A percentile compares a stretch with the other conserved stretches of the same genome.
These are phyloP conservation scores for Hydnomerulius pinastri DNA, from an alignment of 768 basidiomycete genomes.

Conservation along the genomic window DNA sequence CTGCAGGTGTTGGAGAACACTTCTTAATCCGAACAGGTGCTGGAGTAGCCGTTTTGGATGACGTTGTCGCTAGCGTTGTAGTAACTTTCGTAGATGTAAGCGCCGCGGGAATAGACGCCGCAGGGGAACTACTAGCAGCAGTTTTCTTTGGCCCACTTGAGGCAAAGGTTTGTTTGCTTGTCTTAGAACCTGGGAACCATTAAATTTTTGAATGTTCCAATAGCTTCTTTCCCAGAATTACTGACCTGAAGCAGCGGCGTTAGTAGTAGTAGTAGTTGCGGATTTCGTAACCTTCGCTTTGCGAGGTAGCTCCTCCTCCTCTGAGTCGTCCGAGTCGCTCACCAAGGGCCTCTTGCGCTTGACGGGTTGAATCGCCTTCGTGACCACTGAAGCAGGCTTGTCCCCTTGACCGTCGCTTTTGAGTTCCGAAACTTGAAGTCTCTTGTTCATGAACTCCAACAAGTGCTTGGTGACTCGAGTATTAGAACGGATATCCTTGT, in stretches of 20 bases:
- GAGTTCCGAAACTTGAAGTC: conserved; percentile 34
- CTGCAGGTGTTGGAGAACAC: not conserved
- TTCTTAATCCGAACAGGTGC: not conserved
- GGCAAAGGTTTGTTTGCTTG: conserved; percentile 8
- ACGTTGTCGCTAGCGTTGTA: not conserved
- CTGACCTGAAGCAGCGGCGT: conserved; percentile 15
- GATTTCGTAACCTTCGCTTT: conserved; percentile 19
- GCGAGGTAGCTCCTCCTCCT: conserved; percentile 14
- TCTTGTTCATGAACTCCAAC: conserved; percentile 31
- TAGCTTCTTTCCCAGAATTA: not conserved
- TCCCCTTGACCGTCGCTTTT: conserved; percentile 34
- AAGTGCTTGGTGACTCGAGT: conserved; percentile 36
- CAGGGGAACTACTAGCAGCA: conserved; percentile 2
- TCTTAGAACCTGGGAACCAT: conserved; percentile 13
- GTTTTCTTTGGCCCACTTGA: conserved; percentile 5
- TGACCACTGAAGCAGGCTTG: conserved; percentile 16
- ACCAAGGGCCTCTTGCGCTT: conserved; percentile 29
- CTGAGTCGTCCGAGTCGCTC: conserved; percentile 24
- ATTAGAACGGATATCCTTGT: conserved; percentile 45
- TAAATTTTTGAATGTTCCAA: not conserved
- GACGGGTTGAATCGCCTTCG: conserved; percentile 10
- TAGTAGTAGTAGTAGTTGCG: not conserved
- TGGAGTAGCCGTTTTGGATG: conserved; percentile 4
- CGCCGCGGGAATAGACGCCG: not conserved
- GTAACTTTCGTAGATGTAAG: no score